Conservation (phyloP, 1,139 yeast species). For the Williopsis jadinii region DNA sequence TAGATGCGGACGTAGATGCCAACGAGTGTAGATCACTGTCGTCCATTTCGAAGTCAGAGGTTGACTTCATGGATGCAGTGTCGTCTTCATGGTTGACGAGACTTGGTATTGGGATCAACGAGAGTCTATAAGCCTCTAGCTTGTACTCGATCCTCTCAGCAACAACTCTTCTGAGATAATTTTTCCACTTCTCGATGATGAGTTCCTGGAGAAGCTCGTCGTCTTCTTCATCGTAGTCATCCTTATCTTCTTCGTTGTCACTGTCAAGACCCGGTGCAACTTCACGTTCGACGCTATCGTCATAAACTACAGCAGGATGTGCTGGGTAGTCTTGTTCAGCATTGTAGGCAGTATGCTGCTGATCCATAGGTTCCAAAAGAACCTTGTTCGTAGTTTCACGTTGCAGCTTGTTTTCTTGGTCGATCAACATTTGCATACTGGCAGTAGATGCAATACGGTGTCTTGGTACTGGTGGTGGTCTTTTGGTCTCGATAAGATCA, state of each 20-base stretch:
- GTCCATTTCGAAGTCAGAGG: conserved; percentile 1
- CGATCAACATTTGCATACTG: conserved; percentile 10
- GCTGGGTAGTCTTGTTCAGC: conserved; percentile 1
- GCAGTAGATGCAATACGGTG: conserved; percentile 17
- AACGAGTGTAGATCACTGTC: neutral
- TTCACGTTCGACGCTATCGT: conserved; percentile 2
- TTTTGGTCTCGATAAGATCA: neutral
- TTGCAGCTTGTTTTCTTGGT: conserved; percentile 2
- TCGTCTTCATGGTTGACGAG: conserved; percentile 5
- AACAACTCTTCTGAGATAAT: conserved; percentile 12
- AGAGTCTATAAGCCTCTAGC: conserved; percentile 9
- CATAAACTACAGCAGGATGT: conserved; percentile 7
- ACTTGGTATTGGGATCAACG: conserved; percentile 11
- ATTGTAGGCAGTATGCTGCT: conserved; percentile 1
- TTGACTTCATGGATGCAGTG: neutral
- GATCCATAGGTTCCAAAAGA: conserved; percentile 8
- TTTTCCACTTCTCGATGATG: conserved; percentile 11
- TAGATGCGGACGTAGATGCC: neutral
- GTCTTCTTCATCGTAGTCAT: conserved; percentile 5
- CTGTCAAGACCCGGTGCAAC: conserved; percentile 1
- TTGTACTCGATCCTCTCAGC: conserved; percentile 16
- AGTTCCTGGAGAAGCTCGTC: conserved; percentile 7
- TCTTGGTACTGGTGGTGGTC: conserved; percentile 18
- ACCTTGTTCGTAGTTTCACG: neutral
- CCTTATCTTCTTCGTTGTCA: conserved; percentile 3